Evolutionary conservation across 148 eudicot genomes (phyloP), one percentile per base, ranked within the genome.

Genomic region (Camellia granthamiana): DNA sequence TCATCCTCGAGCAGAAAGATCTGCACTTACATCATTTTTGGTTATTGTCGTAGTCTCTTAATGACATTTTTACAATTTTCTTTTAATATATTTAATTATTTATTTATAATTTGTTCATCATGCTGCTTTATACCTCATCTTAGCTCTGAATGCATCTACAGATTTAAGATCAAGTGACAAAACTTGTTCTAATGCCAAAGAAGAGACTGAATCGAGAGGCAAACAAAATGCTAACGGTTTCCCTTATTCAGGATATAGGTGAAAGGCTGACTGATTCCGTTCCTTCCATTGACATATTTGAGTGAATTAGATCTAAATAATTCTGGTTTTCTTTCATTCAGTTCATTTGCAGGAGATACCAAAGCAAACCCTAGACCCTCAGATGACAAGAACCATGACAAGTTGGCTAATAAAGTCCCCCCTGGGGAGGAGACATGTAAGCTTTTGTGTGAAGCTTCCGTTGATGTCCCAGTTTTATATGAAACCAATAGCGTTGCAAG

Each of bases 381-480:
- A 7, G 47, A 41, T 41, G 61, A 30, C 47, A 16, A 18, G 21
- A 68, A 76, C 46, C 66, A 77, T 14, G 83, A 61, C 56, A 74
- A 74, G 18, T 66, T 43, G 65, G 64, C 51, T 41, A 47, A 41
- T 80, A 38, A 14, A 13, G 15, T 30, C 38, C 38, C 2, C 44
- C 71, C 38, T 21, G 18, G 44, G 66, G 84, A 80, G 69, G 84
- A 77, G 69, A 58, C 80, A n/a, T 77, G 79, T 38, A 72, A 76
- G 63, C 70, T 86, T 81, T 61, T 81, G 44, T 81, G 81, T 69
- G 89, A 87, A 77, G 68, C 83, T 58, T 77, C 79, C 10, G 55
- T 79, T 60, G 89, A 87, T 69, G 76, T 87, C 72, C 89, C 89
- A n/a, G 49, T 69, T 64, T 16, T 66, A 14, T 55, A 78, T 42